A percentile compares a stretch with the other conserved stretches of the same genome.
phyloP scores from a whole-genome alignment of 306 rosid species.

The Elaeagnus macrophylla region DNA sequence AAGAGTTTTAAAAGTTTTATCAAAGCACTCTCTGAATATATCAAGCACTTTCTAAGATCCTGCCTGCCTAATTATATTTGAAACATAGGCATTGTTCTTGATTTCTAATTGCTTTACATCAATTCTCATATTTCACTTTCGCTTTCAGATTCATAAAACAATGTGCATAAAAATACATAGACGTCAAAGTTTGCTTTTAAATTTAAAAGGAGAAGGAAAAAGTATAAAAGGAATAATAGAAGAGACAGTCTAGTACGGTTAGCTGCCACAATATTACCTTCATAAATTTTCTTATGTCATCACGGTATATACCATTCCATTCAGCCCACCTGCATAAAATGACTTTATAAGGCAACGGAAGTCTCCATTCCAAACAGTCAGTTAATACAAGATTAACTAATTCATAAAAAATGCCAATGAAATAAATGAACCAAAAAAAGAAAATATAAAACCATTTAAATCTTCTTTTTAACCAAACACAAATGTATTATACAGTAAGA shows the following conservation, averaged over 20 bases:
- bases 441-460: too few species aligned
- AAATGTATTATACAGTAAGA: too few species aligned
- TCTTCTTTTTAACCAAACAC: too few species aligned
- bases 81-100: background rate
- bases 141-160: too few species aligned
- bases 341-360: slow-evolving; percentile 11
- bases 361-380: background rate
- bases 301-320: slow-evolving; percentile 96
- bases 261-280: slow-evolving; percentile 48
- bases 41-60: too few species aligned
- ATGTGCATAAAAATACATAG: background rate
- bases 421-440: too few species aligned
- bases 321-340: slow-evolving; percentile 83
- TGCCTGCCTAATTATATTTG: too few species aligned
- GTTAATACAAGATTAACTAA: background rate
- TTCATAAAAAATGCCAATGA: background rate
- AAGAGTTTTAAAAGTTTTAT: too few species aligned
- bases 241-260: background rate
- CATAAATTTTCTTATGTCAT: slow-evolving; percentile 75
- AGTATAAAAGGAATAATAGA: background rate
- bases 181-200: background rate
- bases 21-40: too few species aligned
- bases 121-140: slow-evolving; percentile 1
- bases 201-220: background rate
- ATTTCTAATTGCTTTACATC: background rate